phyloP scores from a whole-genome alignment of 2,329 filamentous ascomycete genomes.

The Harringtonia lauricola region DNA sequence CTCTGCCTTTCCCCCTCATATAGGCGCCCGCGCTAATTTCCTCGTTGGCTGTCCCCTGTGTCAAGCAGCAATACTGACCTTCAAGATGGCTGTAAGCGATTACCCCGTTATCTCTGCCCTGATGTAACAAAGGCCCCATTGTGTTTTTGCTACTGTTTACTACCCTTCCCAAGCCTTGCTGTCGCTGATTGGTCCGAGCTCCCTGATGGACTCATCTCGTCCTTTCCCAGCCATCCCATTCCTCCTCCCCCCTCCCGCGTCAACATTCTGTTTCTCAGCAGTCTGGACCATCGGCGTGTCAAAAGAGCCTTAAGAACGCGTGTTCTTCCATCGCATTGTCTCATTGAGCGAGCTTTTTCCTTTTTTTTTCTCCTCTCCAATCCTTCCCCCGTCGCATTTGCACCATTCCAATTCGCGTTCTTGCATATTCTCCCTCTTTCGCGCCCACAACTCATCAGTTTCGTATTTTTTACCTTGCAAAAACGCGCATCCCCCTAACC shows the following conservation, averaged over 20 bases:
- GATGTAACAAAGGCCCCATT: neutral
- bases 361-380: conserved; percentile 5
- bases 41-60: too few relatives aligned
- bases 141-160: neutral
- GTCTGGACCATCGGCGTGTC: too few relatives aligned
- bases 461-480: neutral
- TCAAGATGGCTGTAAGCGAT: too few relatives aligned
- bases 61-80: too few relatives aligned
- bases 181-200: conserved; percentile 4
- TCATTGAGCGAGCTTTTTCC: neutral
- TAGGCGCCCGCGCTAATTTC: too few relatives aligned
- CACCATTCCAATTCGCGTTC: conserved; percentile 4
- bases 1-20: too few relatives aligned
- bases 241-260: conserved; percentile 2
- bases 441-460: neutral
- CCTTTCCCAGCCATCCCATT: conserved; percentile 1
- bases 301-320: too few relatives aligned
- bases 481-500: neutral
- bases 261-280: too few relatives aligned
- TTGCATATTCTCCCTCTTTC: neutral
- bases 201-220: neutral
- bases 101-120: too few relatives aligned
- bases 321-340: too few relatives aligned
- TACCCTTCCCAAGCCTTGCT: conserved; percentile 1
- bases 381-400: conserved; percentile 9